phyloP scores from a whole-genome alignment of 176 grass and related monocot species.

The Oryza longistaminata region DNA sequence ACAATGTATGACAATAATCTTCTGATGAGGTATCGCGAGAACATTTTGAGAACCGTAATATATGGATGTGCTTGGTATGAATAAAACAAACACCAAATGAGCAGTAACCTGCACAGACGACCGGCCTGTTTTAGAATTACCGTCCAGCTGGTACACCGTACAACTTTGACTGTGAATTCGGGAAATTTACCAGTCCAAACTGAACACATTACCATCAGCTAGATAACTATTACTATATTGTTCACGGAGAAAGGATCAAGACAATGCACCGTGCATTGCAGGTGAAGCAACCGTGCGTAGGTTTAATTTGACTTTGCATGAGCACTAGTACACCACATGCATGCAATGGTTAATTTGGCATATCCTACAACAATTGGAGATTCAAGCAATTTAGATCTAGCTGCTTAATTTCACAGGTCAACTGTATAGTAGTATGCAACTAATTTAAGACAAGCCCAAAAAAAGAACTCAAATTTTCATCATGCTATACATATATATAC shows the following conservation, averaged over 20 bases:
- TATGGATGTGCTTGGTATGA: background rate
- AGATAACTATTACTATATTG: background rate
- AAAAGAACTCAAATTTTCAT: background rate
- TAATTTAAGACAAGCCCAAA: background rate
- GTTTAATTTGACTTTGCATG: conserved; percentile 18
- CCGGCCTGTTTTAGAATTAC: background rate
- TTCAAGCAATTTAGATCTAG: background rate
- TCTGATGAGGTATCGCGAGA: background rate
- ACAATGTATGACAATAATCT: too few species aligned
- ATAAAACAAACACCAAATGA: background rate
- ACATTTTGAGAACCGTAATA: background rate
- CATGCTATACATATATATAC: too few species aligned
- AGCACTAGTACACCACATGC: background rate
- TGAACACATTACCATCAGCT: too few species aligned
- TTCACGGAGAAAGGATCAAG: conserved; percentile 11
- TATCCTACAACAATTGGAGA: conserved; percentile 2
- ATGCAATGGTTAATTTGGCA: conserved; percentile 5
- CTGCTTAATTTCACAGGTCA: background rate
- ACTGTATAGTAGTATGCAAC: background rate
- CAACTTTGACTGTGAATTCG: background rate
- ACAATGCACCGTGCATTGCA: conserved; percentile 19
- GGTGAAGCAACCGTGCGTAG: conserved; percentile 19
- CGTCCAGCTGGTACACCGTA: background rate
- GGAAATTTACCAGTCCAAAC: too few species aligned
- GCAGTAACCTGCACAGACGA: background rate